Base-by-base conservation (phyloP, 1,284 basidiomycete genomes). In the Singerocomus inundabilis region DNA sequence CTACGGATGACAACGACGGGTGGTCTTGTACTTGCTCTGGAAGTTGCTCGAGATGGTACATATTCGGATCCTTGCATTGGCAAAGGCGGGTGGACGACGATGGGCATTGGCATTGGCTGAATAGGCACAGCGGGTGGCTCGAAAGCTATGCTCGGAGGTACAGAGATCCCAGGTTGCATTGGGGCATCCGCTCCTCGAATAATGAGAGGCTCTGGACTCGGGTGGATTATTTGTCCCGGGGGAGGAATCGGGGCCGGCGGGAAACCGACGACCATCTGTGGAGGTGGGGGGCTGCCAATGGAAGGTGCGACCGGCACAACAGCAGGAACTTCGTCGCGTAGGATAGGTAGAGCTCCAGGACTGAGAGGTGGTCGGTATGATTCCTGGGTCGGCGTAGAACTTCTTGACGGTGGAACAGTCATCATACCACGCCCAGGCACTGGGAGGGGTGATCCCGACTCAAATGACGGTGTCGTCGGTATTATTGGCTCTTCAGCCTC, bases 331-430 rank as follows among this genome's bases (percentile, higher is more conserved):
- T 44, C 58, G 1, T 43, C 46, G 6, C 1, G 2, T 39, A 29
- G 58, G 32, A 68, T 26, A 16, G 48, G 59, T 5, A 51, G 15
- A 31, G 35, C 43, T 28, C 40, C 49, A 3, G 64, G 58, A 44
- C 60, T 61, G 16, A 2, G 31, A 10, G 50, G 58, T 38, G 46
- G 62, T 2, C 48, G 41, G 30, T 46, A 59, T 15, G 63, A 48
- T 10, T 48, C 50, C n/a, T 68, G 64, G 11, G 63, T 64, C 12
- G 59, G 48, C 16, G 63, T 68, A 28, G 62, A 67, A 39, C 38
- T 49, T 18, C 47, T 52, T 15, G 62, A 53, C 16, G 51, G 61
- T 18, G 52, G 53, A 47, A 68, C n/a, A 15, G 53, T 12, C 13
- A 57, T 35, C 1, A 50, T 49, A 13, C 37, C 59, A 3, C 38